phyloP scores from a whole-genome alignment of 2,329 filamentous ascomycete species.

The Huntiella savannae region DNA sequence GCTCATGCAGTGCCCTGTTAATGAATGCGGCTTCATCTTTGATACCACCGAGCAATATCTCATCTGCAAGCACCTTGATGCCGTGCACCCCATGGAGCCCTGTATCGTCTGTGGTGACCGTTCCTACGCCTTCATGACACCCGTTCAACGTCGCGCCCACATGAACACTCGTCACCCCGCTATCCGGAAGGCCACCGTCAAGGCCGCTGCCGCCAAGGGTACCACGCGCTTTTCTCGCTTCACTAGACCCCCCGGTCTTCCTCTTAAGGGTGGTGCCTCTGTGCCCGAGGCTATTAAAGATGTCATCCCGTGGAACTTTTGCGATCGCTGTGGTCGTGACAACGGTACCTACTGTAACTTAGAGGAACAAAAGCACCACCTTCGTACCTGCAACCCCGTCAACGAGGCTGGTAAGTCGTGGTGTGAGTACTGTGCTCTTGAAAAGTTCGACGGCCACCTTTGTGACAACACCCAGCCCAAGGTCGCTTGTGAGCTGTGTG shows the following conservation, averaged over 20 bases:
- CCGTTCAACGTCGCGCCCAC: background rate
- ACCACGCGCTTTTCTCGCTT: background rate
- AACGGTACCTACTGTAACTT: conserved; percentile 11
- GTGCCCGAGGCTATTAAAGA: background rate
- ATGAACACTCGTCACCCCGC: background rate
- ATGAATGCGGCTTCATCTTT: conserved; percentile 5
- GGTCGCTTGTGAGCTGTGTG: conserved; percentile 9
- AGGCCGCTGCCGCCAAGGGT: background rate
- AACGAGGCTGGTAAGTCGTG: conserved; percentile 12
- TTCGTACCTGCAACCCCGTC: conserved; percentile 13
- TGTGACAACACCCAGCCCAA: conserved; percentile 10
- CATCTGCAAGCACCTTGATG: conserved; percentile 5
- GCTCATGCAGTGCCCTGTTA: conserved; percentile 6
- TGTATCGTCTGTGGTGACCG: conserved; percentile 3
- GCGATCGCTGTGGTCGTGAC: conserved; percentile 15
- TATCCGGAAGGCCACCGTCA: background rate
- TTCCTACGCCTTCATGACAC: conserved; percentile 1
- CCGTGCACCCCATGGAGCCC: background rate
- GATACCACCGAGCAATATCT: background rate
- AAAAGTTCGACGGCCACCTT: conserved; percentile 11
- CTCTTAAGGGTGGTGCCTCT: background rate
- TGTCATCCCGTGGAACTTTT: conserved; percentile 12
- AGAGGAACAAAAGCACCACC: conserved; percentile 13
- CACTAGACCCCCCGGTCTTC: background rate
- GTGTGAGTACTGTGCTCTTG: conserved; percentile 13